Conservation (phyloP, 495 filamentous ascomycete genomes). For the Apodospora peruviana region DNA sequence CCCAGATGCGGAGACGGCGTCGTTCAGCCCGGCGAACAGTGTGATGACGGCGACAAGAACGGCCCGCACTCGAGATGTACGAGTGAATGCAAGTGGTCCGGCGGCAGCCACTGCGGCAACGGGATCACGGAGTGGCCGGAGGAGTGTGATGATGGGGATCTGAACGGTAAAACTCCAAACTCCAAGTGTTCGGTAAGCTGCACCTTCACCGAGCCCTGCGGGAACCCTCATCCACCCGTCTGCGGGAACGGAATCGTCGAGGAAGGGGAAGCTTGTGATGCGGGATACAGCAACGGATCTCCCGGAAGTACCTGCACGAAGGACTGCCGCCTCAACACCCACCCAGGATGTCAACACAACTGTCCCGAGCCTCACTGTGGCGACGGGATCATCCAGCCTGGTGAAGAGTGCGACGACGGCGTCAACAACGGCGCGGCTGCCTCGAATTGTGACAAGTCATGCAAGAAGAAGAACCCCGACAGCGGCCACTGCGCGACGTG, state of each 20-base stretch:
- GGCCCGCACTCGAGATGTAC: slow-evolving; percentile 7
- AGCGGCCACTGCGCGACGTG: slow-evolving; percentile 9
- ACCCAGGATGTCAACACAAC: too few species aligned
- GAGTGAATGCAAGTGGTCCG: slow-evolving; percentile 9
- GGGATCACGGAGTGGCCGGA: slow-evolving; percentile 14
- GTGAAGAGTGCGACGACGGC: slow-evolving; percentile 20
- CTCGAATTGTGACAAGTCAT: slow-evolving; percentile 7
- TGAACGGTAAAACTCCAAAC: slow-evolving; percentile 9
- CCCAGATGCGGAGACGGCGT: slow-evolving; percentile 12
- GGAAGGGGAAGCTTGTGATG: slow-evolving; percentile 16
- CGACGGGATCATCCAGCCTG: slow-evolving; percentile 13
- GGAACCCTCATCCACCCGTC: slow-evolving; percentile 8
- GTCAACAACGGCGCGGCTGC: slow-evolving; percentile 13
- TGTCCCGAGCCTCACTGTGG: too few species aligned
- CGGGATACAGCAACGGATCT: slow-evolving; percentile 16
- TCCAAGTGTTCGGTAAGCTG: slow-evolving; percentile 9
- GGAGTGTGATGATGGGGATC: slow-evolving; percentile 18
- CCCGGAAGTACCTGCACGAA: slow-evolving; percentile 8
- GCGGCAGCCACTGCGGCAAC: slow-evolving; percentile 9
- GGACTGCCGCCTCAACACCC: slow-evolving; percentile 5
- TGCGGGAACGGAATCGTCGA: slow-evolving; percentile 18
- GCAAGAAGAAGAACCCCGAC: slow-evolving; percentile 4
- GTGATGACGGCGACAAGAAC: slow-evolving; percentile 14
- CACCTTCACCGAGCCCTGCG: slow-evolving; percentile 10
- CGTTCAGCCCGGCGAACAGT: slow-evolving; percentile 15